phyloP scores from a whole-genome alignment of 768 basidiomycete species.

The Tremella fuciformis region DNA sequence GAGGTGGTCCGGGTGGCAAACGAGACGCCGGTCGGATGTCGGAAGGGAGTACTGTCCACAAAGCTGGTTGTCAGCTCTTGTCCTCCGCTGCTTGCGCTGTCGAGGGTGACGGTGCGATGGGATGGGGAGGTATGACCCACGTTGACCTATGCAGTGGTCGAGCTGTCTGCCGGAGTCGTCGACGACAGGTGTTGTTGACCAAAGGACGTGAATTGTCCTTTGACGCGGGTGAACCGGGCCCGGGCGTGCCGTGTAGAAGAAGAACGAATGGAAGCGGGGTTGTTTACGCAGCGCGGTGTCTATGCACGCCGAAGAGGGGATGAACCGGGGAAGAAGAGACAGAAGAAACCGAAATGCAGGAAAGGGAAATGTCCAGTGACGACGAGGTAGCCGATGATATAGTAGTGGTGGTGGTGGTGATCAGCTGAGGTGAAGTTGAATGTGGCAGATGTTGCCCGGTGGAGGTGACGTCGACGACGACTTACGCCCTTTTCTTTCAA shows the following conservation, averaged over 20 bases:
- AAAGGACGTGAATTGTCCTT: neutral
- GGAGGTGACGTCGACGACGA: too few relatives aligned
- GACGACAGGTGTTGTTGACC: too few relatives aligned
- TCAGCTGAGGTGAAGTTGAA: conserved; percentile 1
- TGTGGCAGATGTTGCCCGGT: neutral
- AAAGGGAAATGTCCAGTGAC: conserved; percentile 2
- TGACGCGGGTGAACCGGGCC: neutral
- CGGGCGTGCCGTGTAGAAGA: neutral
- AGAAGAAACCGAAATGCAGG: conserved; percentile 4
- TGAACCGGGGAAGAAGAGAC: neutral
- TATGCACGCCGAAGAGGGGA: conserved; percentile 2
- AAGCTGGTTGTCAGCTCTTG: too few relatives aligned
- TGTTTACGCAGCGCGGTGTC: neutral
- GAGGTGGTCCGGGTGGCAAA: conserved; percentile 1
- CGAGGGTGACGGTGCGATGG: neutral
- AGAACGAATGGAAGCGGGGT: too few relatives aligned
- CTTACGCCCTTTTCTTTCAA: too few relatives aligned
- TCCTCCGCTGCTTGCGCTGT: too few relatives aligned
- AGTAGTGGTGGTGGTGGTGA: neutral
- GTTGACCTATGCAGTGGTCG: neutral
- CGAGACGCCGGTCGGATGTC: conserved; percentile 1
- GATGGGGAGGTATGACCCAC: neutral
- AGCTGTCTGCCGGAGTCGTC: too few relatives aligned
- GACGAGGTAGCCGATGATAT: neutral
- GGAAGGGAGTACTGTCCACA: neutral